Evolutionary conservation across 495 filamentous ascomycete genomes (phyloP), one percentile per base, ranked within the genome.

Genomic region (Talaromyces wortmannii): DNA sequence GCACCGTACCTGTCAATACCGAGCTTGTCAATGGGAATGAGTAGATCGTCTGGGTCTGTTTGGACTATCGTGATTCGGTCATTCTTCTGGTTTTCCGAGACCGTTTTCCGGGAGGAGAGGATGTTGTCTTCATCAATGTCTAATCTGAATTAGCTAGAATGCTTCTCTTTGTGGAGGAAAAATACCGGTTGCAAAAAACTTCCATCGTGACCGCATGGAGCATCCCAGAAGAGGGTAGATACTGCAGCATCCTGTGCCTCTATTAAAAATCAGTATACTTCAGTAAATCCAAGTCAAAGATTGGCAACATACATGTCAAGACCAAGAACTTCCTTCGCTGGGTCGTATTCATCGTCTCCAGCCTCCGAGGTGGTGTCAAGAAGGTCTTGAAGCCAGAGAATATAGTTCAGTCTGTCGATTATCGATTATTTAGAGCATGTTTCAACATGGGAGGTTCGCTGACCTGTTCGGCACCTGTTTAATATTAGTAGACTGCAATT

Each of bases 181-280:
- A 49, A 48, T 61, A 86, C 85, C 85, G 50, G 87, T 91, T 4
- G 81, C 89, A 10, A 86, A 53, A 57, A 94, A 92, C 23, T 63
- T 76, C 90, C 91, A 97, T 16, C 65, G 61, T 0, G 79, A 76
- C 4, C 90, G 78, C 49, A 84, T 78, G 4, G 70, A 61, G 56
- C 87, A 90, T n/a, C 83, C 88, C 6, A 98, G 78, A 1, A 98
- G 77, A 4, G 94, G 87, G 67, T 97, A 97, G 55, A 98, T 96
- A 62, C 83, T 83, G 57, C 88, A 92, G 13, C 94, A 89, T 32
- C 94, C 94, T 4, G 89, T 95, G 50, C 94, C 94, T 59, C 81
- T 83, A 40, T 6, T 33, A 11, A 29, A 15, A 49, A 15, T n/a
- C 18, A 29, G 45, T 32, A 18, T 45, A 18, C 15, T 44, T 55